Evolutionary conservation across 768 basidiomycete genomes (phyloP), one percentile per base, ranked within the genome.

Genomic region (Kwoniella botswanensis): DNA sequence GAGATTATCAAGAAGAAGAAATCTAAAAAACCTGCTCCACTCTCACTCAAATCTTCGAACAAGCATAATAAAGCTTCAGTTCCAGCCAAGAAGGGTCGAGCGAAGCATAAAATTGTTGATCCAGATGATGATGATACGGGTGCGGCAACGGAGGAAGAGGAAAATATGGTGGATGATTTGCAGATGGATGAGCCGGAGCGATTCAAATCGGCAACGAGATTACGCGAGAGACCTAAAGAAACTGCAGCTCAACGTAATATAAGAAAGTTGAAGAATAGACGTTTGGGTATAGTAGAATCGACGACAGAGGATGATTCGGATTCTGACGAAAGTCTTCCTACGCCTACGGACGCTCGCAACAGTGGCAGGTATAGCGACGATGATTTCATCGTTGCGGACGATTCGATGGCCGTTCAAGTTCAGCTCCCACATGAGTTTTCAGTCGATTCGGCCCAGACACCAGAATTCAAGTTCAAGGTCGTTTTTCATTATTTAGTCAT

Each of bases 401-500:
- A 83, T n/a, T 83, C 85, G 44, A 82, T 71, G 3, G 69, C 69
- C 6, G 77, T 72, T 21, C 73, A 76, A 60, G 74, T 68, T 3
- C 52, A 74, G 46, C 61, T 86, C 85, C 77, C 85, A 87, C 76
- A 74, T 62, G 57, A 73, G 59, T 77, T 73, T 67, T 81, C 67
- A 60, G 50, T 50, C 52, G 76, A 73, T 63, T 77, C 87, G 15
- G 86, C 86, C 44, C 87, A 87, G n/a, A 85, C 88, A 60, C 86
- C 91, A 26, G 90, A 91, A 79, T 86, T 86, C 63, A 88, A 90
- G 76, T 96, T 93, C 84, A 93, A 92, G 82, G 90, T 91, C 50
- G 86, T 94, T 55, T 93, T 92, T 74, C 93, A 96, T 78, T 87
- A 94, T 35, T 92, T 94, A 73, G 91, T 94, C 13, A 90, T 94